phyloP scores from a whole-genome alignment of 192 early-diverging fungal species.

The Linnemannia exigua region DNA sequence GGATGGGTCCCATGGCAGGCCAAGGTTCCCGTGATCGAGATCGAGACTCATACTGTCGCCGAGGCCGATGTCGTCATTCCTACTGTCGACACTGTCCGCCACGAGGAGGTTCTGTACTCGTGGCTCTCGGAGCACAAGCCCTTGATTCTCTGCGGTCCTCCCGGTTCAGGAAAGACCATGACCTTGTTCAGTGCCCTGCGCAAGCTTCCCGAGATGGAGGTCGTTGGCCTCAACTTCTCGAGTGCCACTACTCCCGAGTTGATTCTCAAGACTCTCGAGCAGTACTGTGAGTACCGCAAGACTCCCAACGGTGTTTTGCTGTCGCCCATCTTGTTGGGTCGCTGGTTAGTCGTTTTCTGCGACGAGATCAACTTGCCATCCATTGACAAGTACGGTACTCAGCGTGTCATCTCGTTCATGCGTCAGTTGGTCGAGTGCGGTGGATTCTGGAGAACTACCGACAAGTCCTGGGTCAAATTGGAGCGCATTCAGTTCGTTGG shows the following conservation, averaged over 20 bases:
- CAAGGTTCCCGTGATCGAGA: slow-evolving; percentile 94
- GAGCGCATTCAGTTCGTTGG: slow-evolving; percentile 99
- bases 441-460: slow-evolving; percentile 95
- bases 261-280: slow-evolving; percentile 96
- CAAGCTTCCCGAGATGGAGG: slow-evolving; percentile 94
- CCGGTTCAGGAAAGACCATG: slow-evolving; percentile 99
- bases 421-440: slow-evolving; percentile 95
- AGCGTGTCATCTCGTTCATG: slow-evolving; percentile 97
- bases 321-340: slow-evolving; percentile 84
- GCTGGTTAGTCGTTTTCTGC: slow-evolving; percentile 99
- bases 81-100: slow-evolving; percentile 97
- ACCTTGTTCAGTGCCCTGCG: slow-evolving; percentile 96
- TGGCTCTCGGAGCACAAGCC: slow-evolving; percentile 98
- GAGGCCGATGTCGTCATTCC: slow-evolving; percentile 97
- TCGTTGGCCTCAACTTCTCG: slow-evolving; percentile 99
- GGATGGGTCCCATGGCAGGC: slow-evolving; percentile 94
- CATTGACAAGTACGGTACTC: slow-evolving; percentile 96
- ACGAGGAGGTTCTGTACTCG: slow-evolving; percentile 95
- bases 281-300: slow-evolving; percentile 98
- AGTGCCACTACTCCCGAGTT: slow-evolving; percentile 97
- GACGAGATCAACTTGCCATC: slow-evolving; percentile 99
- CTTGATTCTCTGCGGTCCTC: slow-evolving; percentile 97
- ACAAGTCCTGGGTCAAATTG: slow-evolving; percentile 94
- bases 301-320: slow-evolving; percentile 92
- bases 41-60: slow-evolving; percentile 93